Percentiles rank a stretch among this genome's conserved stretches.
These are phyloP conservation scores for Alternaria viburni DNA, from an alignment of 2,329 filamentous ascomycete genomes.

Conservation along the genomic window DNA sequence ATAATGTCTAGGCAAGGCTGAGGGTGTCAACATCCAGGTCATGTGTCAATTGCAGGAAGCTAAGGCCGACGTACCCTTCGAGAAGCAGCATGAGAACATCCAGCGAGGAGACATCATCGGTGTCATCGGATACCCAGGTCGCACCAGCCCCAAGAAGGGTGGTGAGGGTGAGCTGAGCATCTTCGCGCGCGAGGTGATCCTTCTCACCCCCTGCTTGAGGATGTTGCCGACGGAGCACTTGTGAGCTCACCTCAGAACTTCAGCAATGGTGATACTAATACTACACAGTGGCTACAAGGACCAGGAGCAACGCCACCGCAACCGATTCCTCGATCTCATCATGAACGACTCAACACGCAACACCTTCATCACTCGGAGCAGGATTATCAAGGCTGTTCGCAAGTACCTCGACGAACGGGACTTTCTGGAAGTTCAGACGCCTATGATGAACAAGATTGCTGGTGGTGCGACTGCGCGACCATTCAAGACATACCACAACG, in stretches of 20 bases:
- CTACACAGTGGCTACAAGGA: constrained; percentile 85
- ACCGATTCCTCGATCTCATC: constrained; percentile 93
- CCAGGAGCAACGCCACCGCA: constrained; percentile 88
- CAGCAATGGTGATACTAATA: background rate
- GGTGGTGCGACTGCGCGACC: constrained; percentile 95
- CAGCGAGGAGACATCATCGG: constrained; percentile 93
- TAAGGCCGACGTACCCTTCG: constrained; percentile 73
- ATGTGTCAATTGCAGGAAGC: constrained; percentile 88
- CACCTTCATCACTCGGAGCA: constrained; percentile 82
- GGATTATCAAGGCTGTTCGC: constrained; percentile 88
- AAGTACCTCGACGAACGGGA: constrained; percentile 85
- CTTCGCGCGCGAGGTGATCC: constrained; percentile 83
- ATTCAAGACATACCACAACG: constrained; percentile 95
- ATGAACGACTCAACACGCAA: constrained; percentile 90
- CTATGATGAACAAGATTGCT: constrained; percentile 95
- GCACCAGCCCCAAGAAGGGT: constrained; percentile 87
- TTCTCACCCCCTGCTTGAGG: constrained; percentile 90
- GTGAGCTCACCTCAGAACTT: constrained; percentile 48
- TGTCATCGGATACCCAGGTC: constrained; percentile 80
- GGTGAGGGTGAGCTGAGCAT: constrained; percentile 93
- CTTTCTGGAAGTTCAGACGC: constrained; percentile 91
- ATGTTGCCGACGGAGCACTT: constrained; percentile 73
- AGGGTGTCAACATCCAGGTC: constrained; percentile 82
- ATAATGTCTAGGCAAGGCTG: constrained; percentile 61
- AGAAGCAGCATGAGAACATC: constrained; percentile 86